Conservation (phyloP, 2,329 filamentous ascomycete species). For the Fusarium buxicola region DNA sequence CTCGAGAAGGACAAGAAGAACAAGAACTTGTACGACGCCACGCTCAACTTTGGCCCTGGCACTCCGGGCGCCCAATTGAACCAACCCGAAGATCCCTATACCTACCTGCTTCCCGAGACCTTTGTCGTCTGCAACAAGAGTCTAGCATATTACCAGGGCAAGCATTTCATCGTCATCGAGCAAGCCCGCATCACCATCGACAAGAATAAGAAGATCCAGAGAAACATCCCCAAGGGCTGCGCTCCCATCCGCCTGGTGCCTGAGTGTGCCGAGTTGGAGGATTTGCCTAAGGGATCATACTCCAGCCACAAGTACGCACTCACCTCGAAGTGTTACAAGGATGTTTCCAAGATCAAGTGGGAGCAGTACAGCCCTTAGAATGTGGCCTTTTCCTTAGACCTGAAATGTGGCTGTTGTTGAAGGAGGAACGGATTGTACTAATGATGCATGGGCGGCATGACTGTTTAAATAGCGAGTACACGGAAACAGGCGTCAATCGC, state of each 20-base stretch:
- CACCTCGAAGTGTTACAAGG: slow-evolving; percentile 54
- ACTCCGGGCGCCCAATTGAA: slow-evolving; percentile 51
- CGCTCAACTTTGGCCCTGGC: slow-evolving; percentile 51
- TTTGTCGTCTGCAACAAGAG: slow-evolving; percentile 58
- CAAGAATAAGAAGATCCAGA: slow-evolving; percentile 38
- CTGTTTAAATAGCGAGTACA: slow-evolving; percentile 27
- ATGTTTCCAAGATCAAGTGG: slow-evolving; percentile 50
- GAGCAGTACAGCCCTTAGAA: slow-evolving; percentile 37
- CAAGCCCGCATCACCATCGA: slow-evolving; percentile 48
- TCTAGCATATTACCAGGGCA: slow-evolving; percentile 55
- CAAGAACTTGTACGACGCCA: slow-evolving; percentile 46
- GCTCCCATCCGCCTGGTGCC: slow-evolving; percentile 57
- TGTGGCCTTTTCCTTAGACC: not conserved
- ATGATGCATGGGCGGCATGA: slow-evolving; percentile 33
- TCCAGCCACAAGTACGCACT: slow-evolving; percentile 56
- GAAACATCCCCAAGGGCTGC: slow-evolving; percentile 52
- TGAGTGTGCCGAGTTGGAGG: slow-evolving; percentile 55
- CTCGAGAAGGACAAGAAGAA: slow-evolving; percentile 46
- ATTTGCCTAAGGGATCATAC: slow-evolving; percentile 50
- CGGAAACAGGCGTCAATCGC: slow-evolving; percentile 19
- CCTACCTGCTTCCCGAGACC: slow-evolving; percentile 50
- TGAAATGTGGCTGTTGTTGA: not conserved
- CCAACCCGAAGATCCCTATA: slow-evolving; percentile 38
- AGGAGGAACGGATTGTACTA: slow-evolving; percentile 23
- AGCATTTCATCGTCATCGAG: slow-evolving; percentile 54